Conservation (phyloP, 768 basidiomycete genomes). For the Tephrocybe sp. region DNA sequence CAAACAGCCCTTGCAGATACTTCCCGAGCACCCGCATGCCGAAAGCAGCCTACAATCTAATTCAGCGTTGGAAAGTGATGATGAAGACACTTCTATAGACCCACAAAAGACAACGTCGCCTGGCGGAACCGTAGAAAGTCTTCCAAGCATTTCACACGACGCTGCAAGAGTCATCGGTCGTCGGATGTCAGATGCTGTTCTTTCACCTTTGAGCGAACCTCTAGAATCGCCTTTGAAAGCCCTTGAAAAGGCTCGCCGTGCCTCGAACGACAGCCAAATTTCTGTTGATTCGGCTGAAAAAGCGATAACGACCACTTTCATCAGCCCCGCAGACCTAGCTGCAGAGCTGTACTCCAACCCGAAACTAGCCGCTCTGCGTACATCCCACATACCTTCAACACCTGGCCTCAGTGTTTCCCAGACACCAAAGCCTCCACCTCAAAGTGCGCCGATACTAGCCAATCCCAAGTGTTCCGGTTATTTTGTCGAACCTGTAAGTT, state of each 20-base stretch:
- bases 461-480: conserved; percentile 94
- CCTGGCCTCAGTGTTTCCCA: conserved; percentile 14
- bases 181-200: conserved; percentile 39
- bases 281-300: conserved; percentile 11
- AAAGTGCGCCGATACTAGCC: conserved; percentile 63
- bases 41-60: conserved; percentile 35
- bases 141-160: conserved; percentile 13
- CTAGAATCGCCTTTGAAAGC: conserved; percentile 14
- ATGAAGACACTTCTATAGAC: conserved; percentile 21
- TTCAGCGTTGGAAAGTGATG: conserved; percentile 49
- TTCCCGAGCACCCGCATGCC: conserved; percentile 18
- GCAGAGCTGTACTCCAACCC: conserved; percentile 41
- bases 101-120: not conserved
- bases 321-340: conserved; percentile 36
- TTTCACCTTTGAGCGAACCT: conserved; percentile 22
- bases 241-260: conserved; percentile 10
- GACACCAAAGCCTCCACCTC: conserved; percentile 27
- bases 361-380: conserved; percentile 38
- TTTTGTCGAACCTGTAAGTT: conserved; percentile 89
- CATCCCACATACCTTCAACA: conserved; percentile 7
- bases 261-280: conserved; percentile 3
- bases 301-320: conserved; percentile 26
- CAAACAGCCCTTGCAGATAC: conserved; percentile 11
- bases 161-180: conserved; percentile 35
- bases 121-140: conserved; percentile 1